Base-by-base conservation (phyloP, 495 filamentous ascomycete genomes). In the Hyaloscypha bicolor region DNA sequence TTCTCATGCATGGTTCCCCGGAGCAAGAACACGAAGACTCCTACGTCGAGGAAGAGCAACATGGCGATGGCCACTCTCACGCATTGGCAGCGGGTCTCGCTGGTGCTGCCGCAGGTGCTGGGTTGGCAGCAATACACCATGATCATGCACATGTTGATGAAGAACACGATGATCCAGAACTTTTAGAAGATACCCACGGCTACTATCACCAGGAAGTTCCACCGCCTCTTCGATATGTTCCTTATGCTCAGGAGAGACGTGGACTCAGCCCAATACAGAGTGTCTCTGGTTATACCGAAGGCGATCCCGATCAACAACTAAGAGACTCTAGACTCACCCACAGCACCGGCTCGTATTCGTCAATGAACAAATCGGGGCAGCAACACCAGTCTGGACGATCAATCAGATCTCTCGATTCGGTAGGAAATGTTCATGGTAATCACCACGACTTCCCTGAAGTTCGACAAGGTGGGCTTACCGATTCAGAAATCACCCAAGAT, bases 181-280 rank as follows among this genome's bases (percentile, higher is more conserved):
- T 78, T 60, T 79, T 81, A 60, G 82, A 82, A 61, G 77, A 79
- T 9, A 75, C 77, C 51, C 58, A 68, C 33, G 30, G 67, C 65
- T 65, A 72, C 69, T 55, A 52, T 29, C 51, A 63, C 1, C 84
- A 86, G 67, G 80, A 85, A 55, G 84, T 86, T 4, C 80, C 83
- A 5, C 84, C 83, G 12, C 75, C 85, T 21, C 60, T 71, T 21
- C 83, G 83, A 58, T 86, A 88, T 64, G 79, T 84, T 25, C 81
- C 82, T 3, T 87, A 88, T 62, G 81, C 81, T 31, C 82, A 81
- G 30, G 80, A 86, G 64, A 80, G 82, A 35, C 89, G 90, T 33
- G 86, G 86, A 16, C 77, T 94, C 25, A 96, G 93, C 76, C 93
- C 93, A 0, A 93, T 96, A 61, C 93, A 94, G 68, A 96, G 93